Evolutionary conservation across 108 stramenopile genomes (phyloP), one percentile per base, ranked within the genome.

Genomic region (Epithemia pelagica): DNA sequence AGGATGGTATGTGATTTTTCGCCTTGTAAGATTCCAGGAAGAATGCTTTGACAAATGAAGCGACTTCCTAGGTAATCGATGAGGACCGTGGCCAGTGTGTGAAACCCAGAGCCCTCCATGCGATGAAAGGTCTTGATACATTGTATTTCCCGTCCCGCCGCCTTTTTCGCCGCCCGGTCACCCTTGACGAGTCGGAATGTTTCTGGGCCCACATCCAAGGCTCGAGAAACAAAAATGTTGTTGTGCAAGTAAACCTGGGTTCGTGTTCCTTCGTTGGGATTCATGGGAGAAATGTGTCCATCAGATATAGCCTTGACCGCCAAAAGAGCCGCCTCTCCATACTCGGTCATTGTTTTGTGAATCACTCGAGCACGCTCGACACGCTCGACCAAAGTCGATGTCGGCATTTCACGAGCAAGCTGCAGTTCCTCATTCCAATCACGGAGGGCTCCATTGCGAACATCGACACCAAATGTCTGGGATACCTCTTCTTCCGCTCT

Each of bases 361-460:
- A 96, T 74, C 20, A 92, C 64, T 68, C 95, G 81, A 26, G 87
- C 89, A 30, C 95, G 82, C 56, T 92, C 88, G 51, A 93, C 74
- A 26, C 91, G 70, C 65, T 96, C 86, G 25, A 59, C 74, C 19
- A 92, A 62, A 20, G 72, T 86, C 28, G 64, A 70, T 19, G 67
- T 82, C 24, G 88, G 82, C 82, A 97, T 82, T 71, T 96, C 95
- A 37, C 92, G 69, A 10, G 88, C 86, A 61, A 76, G 66, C 72
- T 96, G 97, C 19, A 94, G 76, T 71, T 98, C 97, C 61, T 98
- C 97, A 64, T 98, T 97, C 97, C 97, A 98, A 70, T 98, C 97
- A 30, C 95, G 73, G 32, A 80, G 56, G 2, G 81, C 79, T 7
- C 96, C 96, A 59, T 61, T 77, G 23, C 90, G 78, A 29, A 94